These are phyloP conservation scores for Amaranthus hypochondriacus DNA, from an alignment of 148 eudicot genomes.

Conservation along the genomic window DNA sequence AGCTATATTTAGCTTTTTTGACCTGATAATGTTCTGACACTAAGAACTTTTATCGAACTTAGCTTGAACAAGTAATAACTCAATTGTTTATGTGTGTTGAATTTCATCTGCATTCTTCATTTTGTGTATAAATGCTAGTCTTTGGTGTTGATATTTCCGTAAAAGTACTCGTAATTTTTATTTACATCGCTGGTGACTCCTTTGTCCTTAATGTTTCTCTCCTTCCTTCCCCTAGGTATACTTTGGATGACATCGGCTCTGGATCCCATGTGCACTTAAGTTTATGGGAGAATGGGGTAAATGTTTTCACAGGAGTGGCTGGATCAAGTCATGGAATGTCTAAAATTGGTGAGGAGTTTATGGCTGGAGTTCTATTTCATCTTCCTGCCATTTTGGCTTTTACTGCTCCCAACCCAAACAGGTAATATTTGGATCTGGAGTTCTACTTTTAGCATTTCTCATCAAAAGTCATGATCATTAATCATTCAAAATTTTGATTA, in stretches of 20 bases:
- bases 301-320: conserved; percentile 71
- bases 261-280: conserved; percentile 98
- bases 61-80: too few relatives aligned
- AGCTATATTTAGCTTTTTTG: too few relatives aligned
- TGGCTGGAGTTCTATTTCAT: conserved; percentile 94
- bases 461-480: not conserved
- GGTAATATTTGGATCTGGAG: conserved; percentile 35
- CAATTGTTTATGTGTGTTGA: not conserved
- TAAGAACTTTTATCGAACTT: too few relatives aligned
- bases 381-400: conserved; percentile 92
- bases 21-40: too few relatives aligned
- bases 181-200: not conserved
- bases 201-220: not conserved
- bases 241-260: conserved; percentile 79
- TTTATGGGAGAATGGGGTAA: conserved; percentile 68
- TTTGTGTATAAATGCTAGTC: not conserved
- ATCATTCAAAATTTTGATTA: not conserved
- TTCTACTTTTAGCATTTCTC: not conserved
- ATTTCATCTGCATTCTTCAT: not conserved
- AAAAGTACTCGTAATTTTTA: not conserved
- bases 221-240: conserved; percentile 42
- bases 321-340: conserved; percentile 76
- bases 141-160: not conserved
- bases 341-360: conserved; percentile 81
- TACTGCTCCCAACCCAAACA: conserved; percentile 87